Evolutionary conservation across 768 basidiomycete genomes (phyloP), one percentile per base, ranked within the genome.

Genomic region (Amyloporia xantha): DNA sequence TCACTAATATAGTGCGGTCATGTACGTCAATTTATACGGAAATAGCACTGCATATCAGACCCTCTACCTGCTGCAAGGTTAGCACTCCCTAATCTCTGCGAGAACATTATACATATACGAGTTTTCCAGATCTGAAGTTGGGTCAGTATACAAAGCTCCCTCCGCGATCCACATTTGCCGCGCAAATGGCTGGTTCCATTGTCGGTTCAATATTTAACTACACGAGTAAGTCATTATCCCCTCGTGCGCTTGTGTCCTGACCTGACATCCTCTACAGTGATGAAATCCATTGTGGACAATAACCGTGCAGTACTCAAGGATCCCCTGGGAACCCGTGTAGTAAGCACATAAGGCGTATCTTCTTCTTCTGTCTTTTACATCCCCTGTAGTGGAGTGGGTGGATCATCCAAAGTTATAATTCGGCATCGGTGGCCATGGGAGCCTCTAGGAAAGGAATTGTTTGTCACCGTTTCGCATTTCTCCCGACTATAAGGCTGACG

Each of bases 21-120:
- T 79, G 76, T 78, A 79, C 49, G 77, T 76, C 5, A 76, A 76
- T 54, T 54, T 77, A 38, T 78, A 75, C 61, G 77, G 77, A 36
- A 73, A 77, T 60, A 72, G 70, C 57, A 74, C 73, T 0, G 69
- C 71, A 5, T 73, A 69, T 61, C 77, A 83, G 63, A 77, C 78
- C 4, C 55, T 81, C 3, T 69, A 70, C 48, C 65, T 78, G 65
- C 62, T 78, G 17, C 75, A 77, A 68, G 74, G 74, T 68, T 19
- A 21, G 55, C 39, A 2, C 12, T 36, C n/a, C n/a, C n/a, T n/a
- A 15, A 39, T 17, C 36, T 26, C 24, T 20, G 46, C 23, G 13
- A n/a, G 33, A 10, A 17, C 7, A 15, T 4, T 36, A 36, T 10
- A 15, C 12, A 3, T n/a, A n/a, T n/a, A n/a, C 4, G 17, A 27